Conservation (phyloP, 2,329 filamentous ascomycete species). For the Ophiostoma novo-ulmi region DNA sequence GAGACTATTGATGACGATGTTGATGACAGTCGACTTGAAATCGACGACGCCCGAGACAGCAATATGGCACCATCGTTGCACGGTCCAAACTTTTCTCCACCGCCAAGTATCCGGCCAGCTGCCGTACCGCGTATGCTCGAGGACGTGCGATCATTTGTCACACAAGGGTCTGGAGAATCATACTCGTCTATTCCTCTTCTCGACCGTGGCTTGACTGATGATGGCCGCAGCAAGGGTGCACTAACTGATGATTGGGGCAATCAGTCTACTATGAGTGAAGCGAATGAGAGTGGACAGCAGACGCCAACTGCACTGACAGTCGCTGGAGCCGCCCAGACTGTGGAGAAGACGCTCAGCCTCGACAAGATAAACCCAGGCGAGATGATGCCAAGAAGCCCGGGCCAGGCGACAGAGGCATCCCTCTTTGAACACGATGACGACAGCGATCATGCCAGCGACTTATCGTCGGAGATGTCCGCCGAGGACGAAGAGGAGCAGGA, state of each 20-base stretch:
- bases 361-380: constrained; percentile 36
- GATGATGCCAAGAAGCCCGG: constrained; percentile 31
- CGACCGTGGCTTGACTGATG: constrained; percentile 58
- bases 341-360: neutral
- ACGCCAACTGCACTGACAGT: constrained; percentile 22
- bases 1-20: neutral
- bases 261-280: constrained; percentile 50
- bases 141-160: constrained; percentile 46
- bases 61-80: neutral
- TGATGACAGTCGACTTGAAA: neutral
- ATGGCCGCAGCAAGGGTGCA: constrained; percentile 40
- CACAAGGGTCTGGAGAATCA: constrained; percentile 63
- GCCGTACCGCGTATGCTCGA: constrained; percentile 31
- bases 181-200: constrained; percentile 74
- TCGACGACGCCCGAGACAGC: neutral
- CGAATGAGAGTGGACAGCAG: constrained; percentile 31
- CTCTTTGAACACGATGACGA: constrained; percentile 45
- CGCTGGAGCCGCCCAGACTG: neutral
- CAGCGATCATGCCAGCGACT: constrained; percentile 50
- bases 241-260: constrained; percentile 49
- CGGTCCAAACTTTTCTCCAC: constrained; percentile 14
- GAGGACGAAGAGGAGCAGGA: constrained; percentile 39
- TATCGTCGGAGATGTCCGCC: constrained; percentile 58
- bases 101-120: constrained; percentile 12
- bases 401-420: constrained; percentile 37